Evolutionary conservation across 1,139 yeast genomes (phyloP).

Genomic region (Scheffersomyces parashehatae): DNA sequence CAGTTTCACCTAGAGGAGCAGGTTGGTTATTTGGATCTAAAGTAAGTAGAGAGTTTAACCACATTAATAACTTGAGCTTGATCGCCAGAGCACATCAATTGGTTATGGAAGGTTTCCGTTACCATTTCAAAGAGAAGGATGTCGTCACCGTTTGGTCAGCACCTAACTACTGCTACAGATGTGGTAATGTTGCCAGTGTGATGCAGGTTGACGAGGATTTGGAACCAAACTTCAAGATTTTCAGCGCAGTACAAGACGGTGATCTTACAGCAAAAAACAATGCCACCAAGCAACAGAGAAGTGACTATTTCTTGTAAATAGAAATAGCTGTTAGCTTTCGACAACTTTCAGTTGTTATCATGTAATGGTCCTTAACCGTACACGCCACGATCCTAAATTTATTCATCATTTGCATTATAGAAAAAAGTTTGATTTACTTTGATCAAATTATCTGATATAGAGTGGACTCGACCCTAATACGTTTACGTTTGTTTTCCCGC

Average conservation of each 20-base stretch:
- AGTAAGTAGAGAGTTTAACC: conserved; percentile 92
- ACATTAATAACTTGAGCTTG: conserved; percentile 80
- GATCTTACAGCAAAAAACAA: conserved; percentile 59
- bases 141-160: conserved; percentile 99
- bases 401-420: conserved; percentile 1
- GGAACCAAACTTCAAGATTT: conserved; percentile 88
- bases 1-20: conserved; percentile 98
- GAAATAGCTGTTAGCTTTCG: background rate
- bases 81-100: conserved; percentile 97
- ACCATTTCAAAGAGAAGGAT: conserved; percentile 91
- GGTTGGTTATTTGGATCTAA: conserved; percentile 96
- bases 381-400: background rate
- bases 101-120: conserved; percentile 97
- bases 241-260: conserved; percentile 96
- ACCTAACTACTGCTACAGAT: conserved; percentile 95
- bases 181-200: conserved; percentile 98
- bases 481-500: background rate
- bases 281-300: conserved; percentile 71
- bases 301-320: conserved; percentile 74
- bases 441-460: background rate
- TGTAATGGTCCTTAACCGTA: too few relatives aligned
- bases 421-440: background rate
- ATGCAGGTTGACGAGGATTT: conserved; percentile 91
- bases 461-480: background rate
- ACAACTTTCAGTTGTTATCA: too few relatives aligned